phyloP scores from a whole-genome alignment of 1,284 basidiomycete genomes.

The Tylopilus sp. region DNA sequence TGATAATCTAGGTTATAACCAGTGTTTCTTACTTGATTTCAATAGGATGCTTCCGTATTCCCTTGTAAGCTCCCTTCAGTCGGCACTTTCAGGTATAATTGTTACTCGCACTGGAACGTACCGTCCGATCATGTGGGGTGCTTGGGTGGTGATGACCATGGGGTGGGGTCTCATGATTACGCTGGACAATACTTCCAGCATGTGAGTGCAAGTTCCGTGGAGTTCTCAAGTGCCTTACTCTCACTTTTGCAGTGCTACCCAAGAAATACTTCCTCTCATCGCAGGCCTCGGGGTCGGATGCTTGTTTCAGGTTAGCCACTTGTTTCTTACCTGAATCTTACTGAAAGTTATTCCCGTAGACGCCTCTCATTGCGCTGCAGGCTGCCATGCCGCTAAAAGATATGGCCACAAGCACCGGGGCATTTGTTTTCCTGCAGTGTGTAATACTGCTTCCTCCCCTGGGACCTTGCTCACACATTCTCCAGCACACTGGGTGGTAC shows the following conservation, averaged over 20 bases:
- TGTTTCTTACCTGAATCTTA: too few species aligned
- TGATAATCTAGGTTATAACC: background rate
- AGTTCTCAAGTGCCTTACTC: conserved; percentile 1
- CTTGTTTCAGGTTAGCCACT: conserved; percentile 46
- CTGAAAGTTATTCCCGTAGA: conserved; percentile 17
- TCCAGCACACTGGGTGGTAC: conserved; percentile 48
- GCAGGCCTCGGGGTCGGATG: conserved; percentile 48
- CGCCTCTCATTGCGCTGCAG: conserved; percentile 51
- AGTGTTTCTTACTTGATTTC: background rate
- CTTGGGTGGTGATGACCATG: conserved; percentile 43
- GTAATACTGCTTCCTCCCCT: conserved; percentile 1
- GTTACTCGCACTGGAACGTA: conserved; percentile 50
- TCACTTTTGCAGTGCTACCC: conserved; percentile 31
- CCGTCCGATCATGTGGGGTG: conserved; percentile 49
- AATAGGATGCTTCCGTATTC: conserved; percentile 56
- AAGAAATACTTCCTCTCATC: conserved; percentile 49
- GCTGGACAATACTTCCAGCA: conserved; percentile 43
- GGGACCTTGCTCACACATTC: background rate
- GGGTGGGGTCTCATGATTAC: conserved; percentile 50
- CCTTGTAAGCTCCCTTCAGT: conserved; percentile 46
- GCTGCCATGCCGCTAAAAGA: conserved; percentile 59
- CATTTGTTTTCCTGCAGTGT: conserved; percentile 48
- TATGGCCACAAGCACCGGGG: conserved; percentile 55
- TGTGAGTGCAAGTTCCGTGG: conserved; percentile 21
- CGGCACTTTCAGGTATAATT: conserved; percentile 49